These are phyloP conservation scores for Styphnolobium japonicum DNA, from an alignment of 306 rosid species.

Conservation along the genomic window DNA sequence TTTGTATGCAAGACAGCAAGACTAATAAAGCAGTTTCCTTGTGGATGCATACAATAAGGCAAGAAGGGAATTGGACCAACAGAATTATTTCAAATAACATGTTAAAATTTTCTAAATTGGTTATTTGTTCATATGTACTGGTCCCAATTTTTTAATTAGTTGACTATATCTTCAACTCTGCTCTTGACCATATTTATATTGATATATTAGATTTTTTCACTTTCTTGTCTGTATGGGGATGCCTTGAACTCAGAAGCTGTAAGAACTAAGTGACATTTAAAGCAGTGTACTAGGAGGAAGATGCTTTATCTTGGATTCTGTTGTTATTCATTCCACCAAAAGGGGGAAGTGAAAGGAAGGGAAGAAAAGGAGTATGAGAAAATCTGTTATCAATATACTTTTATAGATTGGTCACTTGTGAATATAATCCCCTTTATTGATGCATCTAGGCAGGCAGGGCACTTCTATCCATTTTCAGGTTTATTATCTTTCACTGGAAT, in stretches of 20 bases:
- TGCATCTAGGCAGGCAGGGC: too few relatives aligned
- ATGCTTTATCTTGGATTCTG: background rate
- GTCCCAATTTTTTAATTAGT: constrained; percentile 4
- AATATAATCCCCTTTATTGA: too few relatives aligned
- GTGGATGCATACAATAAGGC: constrained; percentile 61
- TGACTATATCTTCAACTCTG: background rate
- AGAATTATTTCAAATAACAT: constrained; percentile 54
- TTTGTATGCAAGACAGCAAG: constrained; percentile 57
- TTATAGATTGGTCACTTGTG: background rate
- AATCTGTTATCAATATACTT: background rate
- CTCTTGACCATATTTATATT: background rate
- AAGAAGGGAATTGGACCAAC: constrained; percentile 55
- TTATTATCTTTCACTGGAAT: background rate
- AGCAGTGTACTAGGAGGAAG: background rate
- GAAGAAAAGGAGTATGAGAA: background rate
- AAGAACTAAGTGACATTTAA: background rate
- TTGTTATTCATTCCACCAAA: background rate
- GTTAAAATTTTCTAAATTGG: constrained; percentile 28
- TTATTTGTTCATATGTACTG: constrained; percentile 21
- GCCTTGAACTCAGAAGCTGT: background rate
- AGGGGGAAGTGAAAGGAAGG: background rate
- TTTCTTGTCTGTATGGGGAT: background rate
- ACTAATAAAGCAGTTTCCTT: constrained; percentile 51
- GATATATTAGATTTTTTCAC: background rate
- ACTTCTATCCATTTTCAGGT: background rate